Base-by-base conservation (phyloP, 352 stramenopile species). In the Elongisporangium senticosum region DNA sequence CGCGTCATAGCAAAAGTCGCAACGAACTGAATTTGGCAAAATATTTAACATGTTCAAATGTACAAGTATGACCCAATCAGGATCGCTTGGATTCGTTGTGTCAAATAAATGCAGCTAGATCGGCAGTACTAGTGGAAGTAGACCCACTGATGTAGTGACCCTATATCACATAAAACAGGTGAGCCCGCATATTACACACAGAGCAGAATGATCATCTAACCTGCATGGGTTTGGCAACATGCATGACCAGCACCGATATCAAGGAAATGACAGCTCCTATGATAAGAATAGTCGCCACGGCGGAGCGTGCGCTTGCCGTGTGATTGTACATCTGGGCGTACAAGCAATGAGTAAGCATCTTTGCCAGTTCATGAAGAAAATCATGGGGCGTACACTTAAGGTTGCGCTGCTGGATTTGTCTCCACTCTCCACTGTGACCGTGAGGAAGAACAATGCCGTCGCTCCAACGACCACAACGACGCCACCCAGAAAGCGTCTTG, bases 1-100 rank as follows among this genome's bases (percentile, higher is more conserved):
- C 39, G 53, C 1, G 74, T 81, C 43, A 26, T 68, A 1, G 8
- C 40, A 11, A 43, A 17, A 10, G 33, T 10, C 8, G 8, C 33
- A 43, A 43, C 33, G 33, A 43, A 17, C 33, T 43, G 33, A 43
- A 43, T 5, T 43, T 43, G 33, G 33, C 33, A 10, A 7, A 43
- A 4, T 43, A 43, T 43, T 43, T 17, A 43, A 43, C 13, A 43
- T 43, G 7, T 43, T 17, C 33, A 43, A 43, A 43, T 43, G 33
- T 43, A 43, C 33, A 43, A 43, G 33, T 43, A 43, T 43, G 33
- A 43, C 11, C 33, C 10, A 43, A 43, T 15, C 33, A 17, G 17
- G 3, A 14, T 43, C 2, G 5, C 23, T 26, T 26, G 23, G 23
- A 26, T 4, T 17, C 13, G 0, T 17, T 17, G 33, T 43, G 8